Conservation (phyloP, 192 early-diverging fungal species). For the Backusella mclennaniae region DNA sequence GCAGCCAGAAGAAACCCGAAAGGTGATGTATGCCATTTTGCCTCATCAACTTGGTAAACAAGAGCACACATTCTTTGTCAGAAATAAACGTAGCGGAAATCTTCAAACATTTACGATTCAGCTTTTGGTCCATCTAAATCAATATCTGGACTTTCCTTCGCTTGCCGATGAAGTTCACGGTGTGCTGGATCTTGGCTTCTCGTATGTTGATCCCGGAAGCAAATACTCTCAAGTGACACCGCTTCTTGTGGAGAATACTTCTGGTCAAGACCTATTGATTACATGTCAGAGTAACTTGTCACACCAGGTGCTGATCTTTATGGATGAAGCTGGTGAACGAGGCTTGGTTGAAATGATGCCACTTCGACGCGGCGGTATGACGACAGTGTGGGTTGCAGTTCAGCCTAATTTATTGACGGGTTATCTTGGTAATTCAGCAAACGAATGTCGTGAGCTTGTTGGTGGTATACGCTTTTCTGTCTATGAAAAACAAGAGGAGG, state of each 20-base stretch:
- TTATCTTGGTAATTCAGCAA: constrained; percentile 33
- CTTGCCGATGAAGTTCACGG: constrained; percentile 50
- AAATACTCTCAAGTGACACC: constrained; percentile 76
- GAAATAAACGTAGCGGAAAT: constrained; percentile 33
- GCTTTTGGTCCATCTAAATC: constrained; percentile 48
- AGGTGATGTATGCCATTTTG: constrained; percentile 54
- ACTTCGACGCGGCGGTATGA: constrained; percentile 45
- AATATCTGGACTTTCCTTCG: constrained; percentile 63
- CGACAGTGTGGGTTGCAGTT: constrained; percentile 74
- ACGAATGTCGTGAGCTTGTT: constrained; percentile 66
- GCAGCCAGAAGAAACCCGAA: constrained; percentile 50
- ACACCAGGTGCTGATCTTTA: constrained; percentile 77
- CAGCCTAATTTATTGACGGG: constrained; percentile 63
- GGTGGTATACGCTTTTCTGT: constrained; percentile 81
- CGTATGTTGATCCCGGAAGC: constrained; percentile 72
- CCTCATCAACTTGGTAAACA: constrained; percentile 55
- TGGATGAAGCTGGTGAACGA: constrained; percentile 52
- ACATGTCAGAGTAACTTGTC: constrained; percentile 76
- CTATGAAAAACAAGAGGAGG: constrained; percentile 47
- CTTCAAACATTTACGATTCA: constrained; percentile 47
- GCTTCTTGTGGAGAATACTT: constrained; percentile 68
- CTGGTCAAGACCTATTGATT: constrained; percentile 64
- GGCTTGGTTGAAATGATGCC: constrained; percentile 53
- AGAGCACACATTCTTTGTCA: constrained; percentile 46
- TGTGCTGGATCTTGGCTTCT: constrained; percentile 78